phyloP scores from a whole-genome alignment of 345 rosid species.

The Acer yangbiense region DNA sequence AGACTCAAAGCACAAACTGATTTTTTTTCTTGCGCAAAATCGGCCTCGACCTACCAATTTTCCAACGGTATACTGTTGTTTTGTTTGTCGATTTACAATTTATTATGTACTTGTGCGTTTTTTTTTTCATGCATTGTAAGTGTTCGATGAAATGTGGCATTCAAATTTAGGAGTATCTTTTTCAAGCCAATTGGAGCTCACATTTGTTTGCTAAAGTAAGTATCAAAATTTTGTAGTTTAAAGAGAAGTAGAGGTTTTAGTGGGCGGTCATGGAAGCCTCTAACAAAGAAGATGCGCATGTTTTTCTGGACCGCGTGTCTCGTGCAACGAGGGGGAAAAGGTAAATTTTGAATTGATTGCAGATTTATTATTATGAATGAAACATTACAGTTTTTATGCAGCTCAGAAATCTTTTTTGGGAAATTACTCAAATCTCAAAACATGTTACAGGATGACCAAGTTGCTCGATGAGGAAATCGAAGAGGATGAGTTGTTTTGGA shows the following conservation, averaged over 20 bases:
- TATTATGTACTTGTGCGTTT: no score
- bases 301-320: slow-evolving; percentile 68
- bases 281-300: slow-evolving; percentile 47
- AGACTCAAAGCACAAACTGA: background rate
- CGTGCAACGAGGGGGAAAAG: slow-evolving; percentile 83
- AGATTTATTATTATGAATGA: background rate
- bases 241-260: background rate
- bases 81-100: no score
- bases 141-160: no score
- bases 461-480: slow-evolving; percentile 82
- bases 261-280: slow-evolving; percentile 28
- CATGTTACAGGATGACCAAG: slow-evolving; percentile 68
- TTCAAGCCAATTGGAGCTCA: no score
- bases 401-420: background rate
- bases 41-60: background rate
- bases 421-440: background rate
- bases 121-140: no score
- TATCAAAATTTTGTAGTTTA: no score
- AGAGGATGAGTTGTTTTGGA: slow-evolving; percentile 94
- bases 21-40: no score
- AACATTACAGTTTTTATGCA: background rate
- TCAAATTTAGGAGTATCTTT: no score
- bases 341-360: slow-evolving; percentile 28
- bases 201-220: no score
- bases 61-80: background rate